Evolutionary conservation across 2,329 filamentous ascomycete species (phyloP), one percentile per base, ranked within the genome.

Genomic region (Scedosporium boydii): DNA sequence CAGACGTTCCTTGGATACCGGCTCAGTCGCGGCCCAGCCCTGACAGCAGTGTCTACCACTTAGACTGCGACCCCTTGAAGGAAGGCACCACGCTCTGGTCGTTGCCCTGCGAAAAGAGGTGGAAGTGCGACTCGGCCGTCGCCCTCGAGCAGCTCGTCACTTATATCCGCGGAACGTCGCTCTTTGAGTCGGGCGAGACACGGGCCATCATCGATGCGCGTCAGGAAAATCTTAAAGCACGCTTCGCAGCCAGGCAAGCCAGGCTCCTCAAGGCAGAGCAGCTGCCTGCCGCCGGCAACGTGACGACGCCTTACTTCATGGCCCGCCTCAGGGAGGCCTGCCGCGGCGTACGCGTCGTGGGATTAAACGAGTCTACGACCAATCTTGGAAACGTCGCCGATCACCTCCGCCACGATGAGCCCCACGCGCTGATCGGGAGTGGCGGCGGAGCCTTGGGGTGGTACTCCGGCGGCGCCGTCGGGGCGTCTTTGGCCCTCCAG

Each of bases 1-100:
- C 85, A 63, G 86, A 89, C 68, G 84, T 88, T 1, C 86, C 86
- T 0, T 89, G 85, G 85, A 86, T 89, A 58, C 82, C 82, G 26
- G 87, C 84, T 0, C 82, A 83, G 68, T 86, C 82, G 73, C 80
- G 80, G 62, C 86, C 86, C 1, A 79, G 76, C 23, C 72, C 76
- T 1, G 75, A 76, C 3, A 83, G 85, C 1, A 82, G 79, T 63
- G 81, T 88, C 62, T 80, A 84, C 63, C 86, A 89, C 68, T 77
- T 89, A 58, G 86, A 89, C 66, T 79, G 84, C 41, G 86, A 88
- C 65, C 83, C 85, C 0, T 74, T 88, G 42, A 88, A 88, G 66
- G 78, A 82, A 66, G 78, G 81, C 64, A 82, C 82, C 78, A 80
- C 80, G 3, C 77, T 82, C 42, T 82, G 81, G 71, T 82, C 82